Evolutionary conservation across 2,329 filamentous ascomycete genomes (phyloP).

Genomic region (Penicillium frequentans): DNA sequence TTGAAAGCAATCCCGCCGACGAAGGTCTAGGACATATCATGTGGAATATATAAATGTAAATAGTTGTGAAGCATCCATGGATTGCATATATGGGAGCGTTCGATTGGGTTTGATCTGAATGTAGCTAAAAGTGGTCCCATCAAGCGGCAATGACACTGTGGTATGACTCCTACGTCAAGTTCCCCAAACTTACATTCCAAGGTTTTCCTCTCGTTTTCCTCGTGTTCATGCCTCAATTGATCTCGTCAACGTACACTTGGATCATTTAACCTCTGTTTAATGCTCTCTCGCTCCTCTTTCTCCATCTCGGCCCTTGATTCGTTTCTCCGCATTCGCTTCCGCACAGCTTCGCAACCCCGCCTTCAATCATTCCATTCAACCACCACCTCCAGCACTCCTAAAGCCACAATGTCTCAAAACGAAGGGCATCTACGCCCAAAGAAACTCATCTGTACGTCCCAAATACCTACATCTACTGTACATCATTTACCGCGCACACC

Average conservation of each 20-base stretch:
- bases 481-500: not conserved
- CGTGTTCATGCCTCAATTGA: not conserved
- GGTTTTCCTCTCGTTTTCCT: not conserved
- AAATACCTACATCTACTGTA: not conserved
- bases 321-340: slow-evolving; percentile 13
- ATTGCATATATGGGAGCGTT: no score
- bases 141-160: no score
- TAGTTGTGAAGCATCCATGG: not conserved
- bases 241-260: not conserved
- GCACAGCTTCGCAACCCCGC: slow-evolving; percentile 11
- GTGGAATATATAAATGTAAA: not conserved
- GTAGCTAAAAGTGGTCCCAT: not conserved
- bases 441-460: slow-evolving; percentile 42
- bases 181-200: not conserved
- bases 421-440: slow-evolving; percentile 33
- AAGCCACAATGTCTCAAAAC: slow-evolving; percentile 12
- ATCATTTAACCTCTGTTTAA: not conserved
- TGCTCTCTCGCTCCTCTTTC: slow-evolving; percentile 3
- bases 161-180: not conserved
- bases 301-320: slow-evolving; percentile 3
- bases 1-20: slow-evolving; percentile 1
- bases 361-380: slow-evolving; percentile 1
- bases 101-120: no score
- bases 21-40: not conserved
- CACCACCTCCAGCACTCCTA: not conserved